Evolutionary conservation across 257 asterid genomes (phyloP).

Genomic region (Ehretia macrophylla): DNA sequence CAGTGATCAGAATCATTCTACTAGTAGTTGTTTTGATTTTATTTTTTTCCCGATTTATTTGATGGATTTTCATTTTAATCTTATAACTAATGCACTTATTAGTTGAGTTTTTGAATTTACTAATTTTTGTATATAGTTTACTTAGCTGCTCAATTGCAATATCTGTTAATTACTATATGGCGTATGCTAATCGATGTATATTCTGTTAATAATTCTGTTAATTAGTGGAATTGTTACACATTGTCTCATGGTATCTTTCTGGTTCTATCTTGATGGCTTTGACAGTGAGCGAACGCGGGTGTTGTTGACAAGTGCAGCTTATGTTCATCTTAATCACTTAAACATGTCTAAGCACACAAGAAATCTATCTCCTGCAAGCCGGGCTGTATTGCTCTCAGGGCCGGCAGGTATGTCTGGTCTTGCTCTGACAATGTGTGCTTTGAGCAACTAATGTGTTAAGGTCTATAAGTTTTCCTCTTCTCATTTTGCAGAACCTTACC

Average conservation of each 20-base stretch:
- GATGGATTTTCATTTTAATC: not conserved
- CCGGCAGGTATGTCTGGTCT: constrained; percentile 59
- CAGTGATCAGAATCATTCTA: not conserved
- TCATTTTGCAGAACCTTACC: constrained; percentile 1
- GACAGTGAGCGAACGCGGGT: constrained; percentile 70
- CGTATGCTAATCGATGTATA: too few species aligned
- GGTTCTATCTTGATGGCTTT: constrained; percentile 15
- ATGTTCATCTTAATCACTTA: constrained; percentile 73
- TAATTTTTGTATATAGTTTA: too few species aligned
- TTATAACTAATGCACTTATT: not conserved
- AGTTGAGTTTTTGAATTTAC: too few species aligned
- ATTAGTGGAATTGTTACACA: not conserved
- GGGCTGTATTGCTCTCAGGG: constrained; percentile 87
- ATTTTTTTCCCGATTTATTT: not conserved
- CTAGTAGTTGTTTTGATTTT: not conserved
- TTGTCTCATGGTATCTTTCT: not conserved
- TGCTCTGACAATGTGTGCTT: not conserved
- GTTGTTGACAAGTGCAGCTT: constrained; percentile 78
- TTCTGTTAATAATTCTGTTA: too few species aligned
- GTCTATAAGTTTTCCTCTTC: not conserved
- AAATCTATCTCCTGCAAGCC: constrained; percentile 90
- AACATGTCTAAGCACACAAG: constrained; percentile 82
- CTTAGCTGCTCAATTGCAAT: too few species aligned
- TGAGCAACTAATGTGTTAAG: not conserved
- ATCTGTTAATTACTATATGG: too few species aligned